Evolutionary conservation across 78 protist genomes (phyloP).

Genomic region (Monosiga brevicollis): DNA sequence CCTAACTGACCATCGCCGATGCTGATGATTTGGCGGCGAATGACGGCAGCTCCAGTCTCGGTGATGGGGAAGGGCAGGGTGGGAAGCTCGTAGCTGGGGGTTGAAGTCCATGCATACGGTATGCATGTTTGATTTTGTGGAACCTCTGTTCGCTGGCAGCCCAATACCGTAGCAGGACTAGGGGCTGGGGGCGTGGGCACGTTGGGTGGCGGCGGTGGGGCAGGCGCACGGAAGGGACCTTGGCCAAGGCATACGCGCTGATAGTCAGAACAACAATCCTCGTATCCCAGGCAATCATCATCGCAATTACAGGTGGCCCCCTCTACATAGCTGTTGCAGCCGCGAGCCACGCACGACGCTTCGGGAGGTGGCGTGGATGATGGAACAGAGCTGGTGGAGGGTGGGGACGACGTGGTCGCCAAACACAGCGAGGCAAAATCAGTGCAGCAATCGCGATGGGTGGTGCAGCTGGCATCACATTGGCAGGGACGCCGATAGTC

Average conservation of each 20-base stretch:
- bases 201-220: too few relatives aligned
- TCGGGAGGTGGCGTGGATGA: not conserved
- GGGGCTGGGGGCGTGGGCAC: not conserved
- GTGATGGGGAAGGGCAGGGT: not conserved
- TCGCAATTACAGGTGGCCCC: not conserved
- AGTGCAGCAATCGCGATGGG: not conserved
- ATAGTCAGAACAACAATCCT: not conserved
- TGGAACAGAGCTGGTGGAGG: not conserved
- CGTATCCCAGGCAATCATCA: not conserved
- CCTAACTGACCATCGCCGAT: not conserved
- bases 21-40: not conserved
- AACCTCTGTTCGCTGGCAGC: not conserved
- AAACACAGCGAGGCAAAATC: not conserved
- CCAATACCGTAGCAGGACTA: not conserved
- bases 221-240: too few relatives aligned
- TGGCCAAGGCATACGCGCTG: not conserved
- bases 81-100: not conserved
- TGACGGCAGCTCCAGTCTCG: not conserved
- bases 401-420: not conserved
- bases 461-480: not conserved
- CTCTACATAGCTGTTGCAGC: not conserved
- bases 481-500: too few relatives aligned
- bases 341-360: not conserved
- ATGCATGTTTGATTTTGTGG: not conserved
- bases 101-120: not conserved